Percentiles rank a stretch among this genome's conserved stretches.
These are phyloP conservation scores for Rugonectria rugulosa DNA, from an alignment of 2,329 filamentous ascomycete genomes.

Conservation along the genomic window DNA sequence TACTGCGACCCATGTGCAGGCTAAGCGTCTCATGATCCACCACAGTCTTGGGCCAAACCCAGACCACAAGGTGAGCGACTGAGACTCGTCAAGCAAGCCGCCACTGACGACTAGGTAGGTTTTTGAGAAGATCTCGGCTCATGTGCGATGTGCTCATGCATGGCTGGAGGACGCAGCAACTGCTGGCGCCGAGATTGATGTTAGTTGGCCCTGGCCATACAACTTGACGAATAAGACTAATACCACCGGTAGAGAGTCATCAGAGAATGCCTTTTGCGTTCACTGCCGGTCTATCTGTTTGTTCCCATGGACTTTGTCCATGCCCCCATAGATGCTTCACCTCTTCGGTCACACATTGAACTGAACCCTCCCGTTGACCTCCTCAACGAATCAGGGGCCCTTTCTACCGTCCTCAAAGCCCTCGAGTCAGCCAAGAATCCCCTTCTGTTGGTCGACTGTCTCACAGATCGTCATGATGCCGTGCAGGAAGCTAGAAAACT, in stretches of 20 bases:
- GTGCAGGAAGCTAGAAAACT: constrained; percentile 2
- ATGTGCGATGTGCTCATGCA: constrained; percentile 16
- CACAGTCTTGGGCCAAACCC: constrained; percentile 14
- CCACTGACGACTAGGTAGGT: background rate
- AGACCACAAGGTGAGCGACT: constrained; percentile 7
- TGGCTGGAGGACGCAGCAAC: constrained; percentile 16
- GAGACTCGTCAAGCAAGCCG: rapidly evolving
- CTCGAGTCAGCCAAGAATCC: background rate
- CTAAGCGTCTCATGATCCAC: constrained; percentile 19
- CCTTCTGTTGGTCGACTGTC: constrained; percentile 11
- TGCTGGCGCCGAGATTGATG: constrained; percentile 13
- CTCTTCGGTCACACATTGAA: constrained; percentile 1
- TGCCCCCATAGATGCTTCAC: background rate
- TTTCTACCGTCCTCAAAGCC: background rate
- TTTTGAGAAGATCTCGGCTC: constrained; percentile 15
- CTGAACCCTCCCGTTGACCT: background rate
- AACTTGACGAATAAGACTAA: background rate
- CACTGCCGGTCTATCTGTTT: constrained; percentile 18
- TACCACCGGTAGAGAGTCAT: constrained; percentile 11
- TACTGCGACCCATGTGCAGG: constrained; percentile 12
- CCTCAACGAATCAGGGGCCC: background rate
- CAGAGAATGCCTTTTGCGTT: constrained; percentile 8
- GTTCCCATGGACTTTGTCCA: constrained; percentile 25
- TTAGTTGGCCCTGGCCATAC: background rate
- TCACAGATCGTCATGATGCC: constrained; percentile 12